Evolutionary conservation across 2,329 filamentous ascomycete genomes (phyloP).

Genomic region (Aspergillus fructus): DNA sequence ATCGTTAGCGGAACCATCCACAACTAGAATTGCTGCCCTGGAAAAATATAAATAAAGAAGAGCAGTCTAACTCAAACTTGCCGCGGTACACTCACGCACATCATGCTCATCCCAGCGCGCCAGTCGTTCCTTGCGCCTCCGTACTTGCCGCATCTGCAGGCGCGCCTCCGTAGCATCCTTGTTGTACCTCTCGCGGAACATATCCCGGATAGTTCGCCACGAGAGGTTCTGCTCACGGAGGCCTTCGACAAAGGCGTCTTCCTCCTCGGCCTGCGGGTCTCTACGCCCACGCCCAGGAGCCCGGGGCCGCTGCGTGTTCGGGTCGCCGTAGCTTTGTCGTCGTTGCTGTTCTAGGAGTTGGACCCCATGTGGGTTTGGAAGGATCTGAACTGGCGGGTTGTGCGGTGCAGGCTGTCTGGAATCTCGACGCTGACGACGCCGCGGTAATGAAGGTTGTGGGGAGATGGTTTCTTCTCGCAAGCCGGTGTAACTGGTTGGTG

Average conservation of each 20-base stretch:
- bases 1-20: constrained; percentile 8
- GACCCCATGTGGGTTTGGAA: constrained; percentile 41
- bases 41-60: background rate
- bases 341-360: constrained; percentile 39
- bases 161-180: constrained; percentile 40
- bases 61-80: background rate
- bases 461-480: constrained; percentile 24
- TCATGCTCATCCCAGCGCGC: constrained; percentile 42
- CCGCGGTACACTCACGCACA: constrained; percentile 42
- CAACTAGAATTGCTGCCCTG: background rate
- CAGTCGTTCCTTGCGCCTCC: constrained; percentile 35
- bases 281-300: constrained; percentile 34
- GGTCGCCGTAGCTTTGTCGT: constrained; percentile 25
- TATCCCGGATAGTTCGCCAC: constrained; percentile 40
- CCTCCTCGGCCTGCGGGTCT: constrained; percentile 39
- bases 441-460: constrained; percentile 25
- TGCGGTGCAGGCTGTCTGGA: constrained; percentile 22
- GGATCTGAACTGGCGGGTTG: constrained; percentile 36
- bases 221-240: constrained; percentile 37
- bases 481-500: constrained; percentile 21
- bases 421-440: constrained; percentile 18
- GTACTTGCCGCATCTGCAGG: constrained; percentile 44
- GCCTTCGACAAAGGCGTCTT: constrained; percentile 39
- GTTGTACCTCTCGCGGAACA: constrained; percentile 36
- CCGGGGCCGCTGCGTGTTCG: constrained; percentile 27